Evolutionary conservation across 495 filamentous ascomycete species (phyloP).

Genomic region (Chlorociboria aeruginascens): DNA sequence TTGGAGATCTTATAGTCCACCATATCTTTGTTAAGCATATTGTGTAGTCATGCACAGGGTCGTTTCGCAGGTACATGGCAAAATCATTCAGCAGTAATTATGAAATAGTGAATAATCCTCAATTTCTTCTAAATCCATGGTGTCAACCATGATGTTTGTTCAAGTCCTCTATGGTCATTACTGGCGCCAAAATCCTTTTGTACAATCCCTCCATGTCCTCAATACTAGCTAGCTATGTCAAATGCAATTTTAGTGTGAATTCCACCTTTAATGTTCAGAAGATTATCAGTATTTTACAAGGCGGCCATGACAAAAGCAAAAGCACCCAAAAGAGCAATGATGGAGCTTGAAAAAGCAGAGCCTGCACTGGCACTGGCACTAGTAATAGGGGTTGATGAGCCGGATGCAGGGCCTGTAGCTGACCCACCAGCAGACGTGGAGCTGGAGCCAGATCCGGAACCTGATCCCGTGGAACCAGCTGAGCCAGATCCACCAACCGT

Average conservation of each 20-base stretch:
- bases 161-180: too few species aligned
- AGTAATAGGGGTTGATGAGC: not conserved
- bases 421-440: not conserved
- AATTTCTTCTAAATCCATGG: too few species aligned
- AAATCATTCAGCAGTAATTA: too few species aligned
- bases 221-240: not conserved
- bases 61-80: too few species aligned
- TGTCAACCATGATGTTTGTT: too few species aligned
- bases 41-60: too few species aligned
- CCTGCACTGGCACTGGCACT: slow-evolving; percentile 1
- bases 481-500: slow-evolving; percentile 3
- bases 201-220: slow-evolving; percentile 1
- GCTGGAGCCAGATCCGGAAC: not conserved
- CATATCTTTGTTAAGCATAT: too few species aligned
- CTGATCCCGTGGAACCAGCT: not conserved
- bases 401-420: not conserved
- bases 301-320: slow-evolving; percentile 6
- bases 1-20: too few species aligned
- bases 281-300: slow-evolving; percentile 10
- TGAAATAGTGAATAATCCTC: too few species aligned
- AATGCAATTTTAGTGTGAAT: not conserved
- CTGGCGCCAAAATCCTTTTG: not conserved
- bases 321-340: slow-evolving; percentile 10
- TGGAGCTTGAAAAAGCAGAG: slow-evolving; percentile 5
- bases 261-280: not conserved